Evolutionary conservation across 2,329 filamentous ascomycete species (phyloP), one percentile per base, ranked within the genome.

Genomic region (Talaromyces pinophilus): DNA sequence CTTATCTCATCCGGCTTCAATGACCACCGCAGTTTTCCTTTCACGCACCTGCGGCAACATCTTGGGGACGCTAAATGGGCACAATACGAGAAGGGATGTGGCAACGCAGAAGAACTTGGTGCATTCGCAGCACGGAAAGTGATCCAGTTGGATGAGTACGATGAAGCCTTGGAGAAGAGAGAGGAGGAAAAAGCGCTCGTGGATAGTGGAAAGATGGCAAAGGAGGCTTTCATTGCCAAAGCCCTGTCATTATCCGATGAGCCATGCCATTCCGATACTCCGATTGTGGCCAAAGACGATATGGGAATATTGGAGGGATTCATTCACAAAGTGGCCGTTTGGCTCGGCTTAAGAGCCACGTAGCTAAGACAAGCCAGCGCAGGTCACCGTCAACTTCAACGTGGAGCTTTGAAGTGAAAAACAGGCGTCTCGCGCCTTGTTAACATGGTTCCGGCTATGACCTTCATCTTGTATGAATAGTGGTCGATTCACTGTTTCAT

Each of bases 1-100:
- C 70, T 77, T 6, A 70, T 78, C 19, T 73, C 68, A 44, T 71
- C 68, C 63, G 75, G 75, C 50, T 77, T 78, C 35, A 76, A 74
- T 44, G 72, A 76, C 65, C 64, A 72, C 44, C 57, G 63, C 19
- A 75, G 68, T 62, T 77, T 78, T 70, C 73, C 75, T 42, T 77
- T 76, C 7, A 22, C 17, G 1, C 55, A 60, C 1, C 42, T 52
- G 17, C 13, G 44, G 7, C 54, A 2, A 42, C 19, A 64, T 22
- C 15, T 60, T 0, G 42, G 63, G 30, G 28, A 15, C 15, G 11
- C 0, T 6, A 59, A 22, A 19, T 60, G 63, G 44, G 33, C 25
- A 3, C 5, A 40, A 8, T 50, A 50, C 7, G 54, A 60, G 25
- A 19, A 3, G 2, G 5, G 22, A 19, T 42, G 46, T 4, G 19